phyloP scores from a whole-genome alignment of 345 rosid species.

The Cardiospermum halicacabum region DNA sequence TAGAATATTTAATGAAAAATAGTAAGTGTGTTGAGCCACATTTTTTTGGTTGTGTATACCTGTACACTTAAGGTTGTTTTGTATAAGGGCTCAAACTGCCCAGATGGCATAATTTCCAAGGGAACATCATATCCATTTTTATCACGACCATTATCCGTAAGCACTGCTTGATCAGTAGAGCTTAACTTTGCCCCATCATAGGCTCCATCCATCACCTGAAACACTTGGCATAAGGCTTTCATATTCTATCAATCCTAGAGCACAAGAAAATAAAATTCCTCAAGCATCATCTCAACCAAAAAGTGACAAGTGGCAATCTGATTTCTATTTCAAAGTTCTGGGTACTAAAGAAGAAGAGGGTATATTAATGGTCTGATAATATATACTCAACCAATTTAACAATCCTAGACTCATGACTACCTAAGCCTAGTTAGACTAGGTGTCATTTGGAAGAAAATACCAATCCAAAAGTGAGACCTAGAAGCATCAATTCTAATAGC shows the following conservation, averaged over 20 bases:
- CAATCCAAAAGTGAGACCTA: not conserved
- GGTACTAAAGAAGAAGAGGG: not conserved
- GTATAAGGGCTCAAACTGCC: constrained; percentile 93
- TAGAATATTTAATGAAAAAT: not conserved
- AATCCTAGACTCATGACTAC: not conserved
- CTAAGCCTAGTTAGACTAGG: not conserved
- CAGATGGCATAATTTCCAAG: constrained; percentile 82
- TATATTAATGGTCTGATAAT: not conserved
- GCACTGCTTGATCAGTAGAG: constrained; percentile 64
- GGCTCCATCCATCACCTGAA: constrained; percentile 72
- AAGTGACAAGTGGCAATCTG: not conserved
- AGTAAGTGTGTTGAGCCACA: not conserved
- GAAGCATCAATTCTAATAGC: not conserved
- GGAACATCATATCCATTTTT: constrained; percentile 70
- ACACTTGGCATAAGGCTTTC: not conserved
- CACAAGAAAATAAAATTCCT: not conserved
- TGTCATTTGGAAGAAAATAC: not conserved
- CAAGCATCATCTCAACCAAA: not conserved
- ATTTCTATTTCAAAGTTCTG: not conserved
- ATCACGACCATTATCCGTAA: constrained; percentile 47
- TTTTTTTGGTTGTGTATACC: constrained; percentile 29
- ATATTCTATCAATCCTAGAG: not conserved
- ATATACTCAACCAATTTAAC: not conserved
- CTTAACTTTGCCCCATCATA: constrained; percentile 66
- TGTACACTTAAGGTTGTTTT: constrained; percentile 67